Base-by-base conservation (phyloP, 2,329 filamentous ascomycete species). In the Hypoxylon sp. region DNA sequence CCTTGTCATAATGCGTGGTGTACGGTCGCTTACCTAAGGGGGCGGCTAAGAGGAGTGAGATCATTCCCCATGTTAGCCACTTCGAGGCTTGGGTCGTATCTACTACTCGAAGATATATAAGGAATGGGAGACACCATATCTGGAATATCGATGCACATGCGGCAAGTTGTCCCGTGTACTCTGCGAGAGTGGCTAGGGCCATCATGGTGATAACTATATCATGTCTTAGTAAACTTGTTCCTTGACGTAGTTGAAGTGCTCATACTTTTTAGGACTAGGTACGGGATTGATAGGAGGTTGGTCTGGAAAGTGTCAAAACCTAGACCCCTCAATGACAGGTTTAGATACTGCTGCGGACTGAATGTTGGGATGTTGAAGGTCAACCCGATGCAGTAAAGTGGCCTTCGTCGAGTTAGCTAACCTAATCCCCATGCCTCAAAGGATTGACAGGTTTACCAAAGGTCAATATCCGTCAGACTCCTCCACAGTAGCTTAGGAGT, bases 51-150 rank as follows among this genome's bases (percentile, higher is more conserved):
- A 83, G 68, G 4, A 80, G 61, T 1, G 78, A 79, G 48, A 80
- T 81, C 59, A 84, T 72, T 1, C 76, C 71, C 67, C 76, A 84
- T 1, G 80, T 74, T 2, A 76, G 57, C 81, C 81, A 84, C 58
- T 77, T 78, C 56, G 77, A 80, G 8, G 75, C 75, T 3, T 72
- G 54, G 0, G 72, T 73, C 1, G 78, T 78, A 62, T 82, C 76
- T 3, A 78, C 73, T 65, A 80, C 68, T 64, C 79, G 71, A 17
- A 88, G 76, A 17, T 82, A 81, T 28, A 89, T 74, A 22, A 91
- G 71, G 61, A 86, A 85, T 0, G 88, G 87, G 1, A 91, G 76
- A 6, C 82, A 80, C 88, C 88, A 91, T 7, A 90, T 68, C 57
- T 88, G 83, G 3, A 81, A 75, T 34, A 84, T 80, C 70, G 78